Conservation (phyloP, 345 rosid genomes). For the Acer saccharum region DNA sequence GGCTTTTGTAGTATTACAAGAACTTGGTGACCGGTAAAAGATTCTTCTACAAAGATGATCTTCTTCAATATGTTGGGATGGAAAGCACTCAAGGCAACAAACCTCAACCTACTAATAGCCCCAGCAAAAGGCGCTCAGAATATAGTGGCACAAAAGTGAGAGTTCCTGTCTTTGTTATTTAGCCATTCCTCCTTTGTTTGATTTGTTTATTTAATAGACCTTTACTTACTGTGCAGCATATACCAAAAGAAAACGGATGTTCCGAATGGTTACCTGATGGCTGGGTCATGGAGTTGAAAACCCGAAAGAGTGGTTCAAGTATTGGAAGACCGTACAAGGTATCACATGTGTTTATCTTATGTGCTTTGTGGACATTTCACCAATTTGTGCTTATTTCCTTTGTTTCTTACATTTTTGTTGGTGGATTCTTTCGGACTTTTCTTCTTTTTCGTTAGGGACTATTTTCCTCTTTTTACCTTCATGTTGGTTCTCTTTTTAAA, state of each 20-base stretch:
- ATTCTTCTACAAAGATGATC: slow-evolving; percentile 50
- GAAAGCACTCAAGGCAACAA: slow-evolving; percentile 20
- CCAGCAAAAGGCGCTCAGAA: slow-evolving; percentile 10
- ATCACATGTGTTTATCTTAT: slow-evolving; percentile 11
- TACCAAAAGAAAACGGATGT: slow-evolving; percentile 13
- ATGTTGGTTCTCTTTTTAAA: neutral
- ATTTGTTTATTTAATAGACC: slow-evolving; percentile 4
- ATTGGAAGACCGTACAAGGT: slow-evolving; percentile 43
- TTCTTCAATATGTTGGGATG: slow-evolving; percentile 32
- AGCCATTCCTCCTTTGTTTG: slow-evolving; percentile 3
- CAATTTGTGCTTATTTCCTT: neutral
- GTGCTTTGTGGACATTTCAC: neutral
- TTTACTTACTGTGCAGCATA: slow-evolving; percentile 18
- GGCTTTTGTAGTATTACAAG: slow-evolving; percentile 42
- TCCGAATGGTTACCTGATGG: slow-evolving; percentile 50
- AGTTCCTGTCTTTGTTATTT: neutral
- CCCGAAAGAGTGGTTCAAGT: slow-evolving; percentile 25
- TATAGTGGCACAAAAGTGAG: slow-evolving; percentile 29
- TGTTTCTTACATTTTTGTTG: neutral
- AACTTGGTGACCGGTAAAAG: slow-evolving; percentile 44
- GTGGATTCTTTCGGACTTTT: neutral
- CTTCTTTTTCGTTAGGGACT: no score
- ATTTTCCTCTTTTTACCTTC: neutral
- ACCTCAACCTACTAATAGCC: slow-evolving; percentile 2
- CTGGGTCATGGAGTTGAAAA: slow-evolving; percentile 34